Evolutionary conservation across 2,329 filamentous ascomycete species (phyloP).

Genomic region (Aspergillus jensenii): DNA sequence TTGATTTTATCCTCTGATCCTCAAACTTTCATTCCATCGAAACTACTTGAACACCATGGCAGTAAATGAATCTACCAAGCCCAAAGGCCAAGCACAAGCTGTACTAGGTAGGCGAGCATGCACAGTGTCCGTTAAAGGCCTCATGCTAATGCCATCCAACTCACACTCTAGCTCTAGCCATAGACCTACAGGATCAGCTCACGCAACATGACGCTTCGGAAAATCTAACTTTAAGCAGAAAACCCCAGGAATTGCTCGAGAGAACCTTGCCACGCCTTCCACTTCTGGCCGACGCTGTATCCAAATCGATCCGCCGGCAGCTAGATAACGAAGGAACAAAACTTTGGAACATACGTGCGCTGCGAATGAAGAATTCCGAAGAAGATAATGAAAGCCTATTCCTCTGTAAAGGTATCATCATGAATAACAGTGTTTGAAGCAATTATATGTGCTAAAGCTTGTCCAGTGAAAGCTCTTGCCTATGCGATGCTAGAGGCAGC

Average conservation of each 20-base stretch:
- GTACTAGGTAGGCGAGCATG: constrained; percentile 11
- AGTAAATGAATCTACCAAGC: background rate
- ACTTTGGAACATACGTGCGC: constrained; percentile 41
- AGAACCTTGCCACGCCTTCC: constrained; percentile 18
- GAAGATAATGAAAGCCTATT: constrained; percentile 8
- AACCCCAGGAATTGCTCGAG: constrained; percentile 14
- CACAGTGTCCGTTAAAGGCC: background rate
- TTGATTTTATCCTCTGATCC: background rate
- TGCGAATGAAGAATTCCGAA: constrained; percentile 9
- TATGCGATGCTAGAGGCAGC: constrained; percentile 67
- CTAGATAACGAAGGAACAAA: constrained; percentile 34
- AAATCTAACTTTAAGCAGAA: background rate
- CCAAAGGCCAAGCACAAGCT: constrained; percentile 4
- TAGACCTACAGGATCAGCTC: constrained; percentile 17
- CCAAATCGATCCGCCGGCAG: constrained; percentile 13
- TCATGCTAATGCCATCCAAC: background rate
- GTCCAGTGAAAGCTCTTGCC: constrained; percentile 56
- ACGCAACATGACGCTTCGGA: constrained; percentile 2
- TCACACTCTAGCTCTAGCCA: constrained; percentile 24
- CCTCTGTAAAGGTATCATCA: constrained; percentile 21
- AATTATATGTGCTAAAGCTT: background rate
- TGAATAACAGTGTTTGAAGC: background rate
- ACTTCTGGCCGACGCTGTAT: background rate
- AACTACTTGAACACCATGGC: background rate
- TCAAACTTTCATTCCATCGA: background rate